Evolutionary conservation across 169 alveolate species (phyloP).

Genomic region (Neospora caninum): DNA sequence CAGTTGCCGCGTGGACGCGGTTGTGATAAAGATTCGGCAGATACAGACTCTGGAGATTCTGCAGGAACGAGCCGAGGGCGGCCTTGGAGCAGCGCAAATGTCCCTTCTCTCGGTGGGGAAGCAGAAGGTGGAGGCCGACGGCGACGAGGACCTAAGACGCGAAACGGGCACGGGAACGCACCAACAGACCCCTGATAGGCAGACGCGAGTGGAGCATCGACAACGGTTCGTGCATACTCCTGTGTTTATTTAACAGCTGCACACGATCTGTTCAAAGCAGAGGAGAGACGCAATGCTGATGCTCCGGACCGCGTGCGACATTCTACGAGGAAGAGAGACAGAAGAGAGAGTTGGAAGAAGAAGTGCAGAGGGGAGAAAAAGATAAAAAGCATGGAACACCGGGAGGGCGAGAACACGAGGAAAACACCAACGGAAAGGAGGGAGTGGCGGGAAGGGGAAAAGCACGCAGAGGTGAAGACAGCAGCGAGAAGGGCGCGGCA

Average conservation of each 20-base stretch:
- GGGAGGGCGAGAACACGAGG: neutral
- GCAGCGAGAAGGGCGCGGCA: neutral
- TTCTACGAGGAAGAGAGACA: too few species aligned
- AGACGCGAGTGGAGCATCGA: too few species aligned
- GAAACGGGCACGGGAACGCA: neutral
- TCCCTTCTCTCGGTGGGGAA: conserved; percentile 40
- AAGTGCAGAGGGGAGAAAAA: too few species aligned
- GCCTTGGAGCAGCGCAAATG: conserved; percentile 8
- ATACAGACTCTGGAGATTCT: conserved; percentile 55
- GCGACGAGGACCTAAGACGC: conserved; percentile 30
- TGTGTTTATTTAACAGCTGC: too few species aligned
- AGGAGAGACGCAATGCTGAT: too few species aligned
- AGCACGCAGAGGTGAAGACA: neutral
- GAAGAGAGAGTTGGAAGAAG: too few species aligned
- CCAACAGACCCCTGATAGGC: neutral
- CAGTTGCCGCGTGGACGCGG: conserved; percentile 74
- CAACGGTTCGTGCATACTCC: too few species aligned
- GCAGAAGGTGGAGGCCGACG: conserved; percentile 55
- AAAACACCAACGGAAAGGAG: neutral
- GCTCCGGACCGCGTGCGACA: too few species aligned
- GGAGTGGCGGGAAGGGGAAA: neutral
- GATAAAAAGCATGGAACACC: neutral
- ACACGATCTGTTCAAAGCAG: too few species aligned
- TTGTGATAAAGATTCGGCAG: conserved; percentile 74
- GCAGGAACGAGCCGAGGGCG: conserved; percentile 37